Conservation (phyloP, 2,329 filamentous ascomycete species). For the Botrytis hyacinthi region DNA sequence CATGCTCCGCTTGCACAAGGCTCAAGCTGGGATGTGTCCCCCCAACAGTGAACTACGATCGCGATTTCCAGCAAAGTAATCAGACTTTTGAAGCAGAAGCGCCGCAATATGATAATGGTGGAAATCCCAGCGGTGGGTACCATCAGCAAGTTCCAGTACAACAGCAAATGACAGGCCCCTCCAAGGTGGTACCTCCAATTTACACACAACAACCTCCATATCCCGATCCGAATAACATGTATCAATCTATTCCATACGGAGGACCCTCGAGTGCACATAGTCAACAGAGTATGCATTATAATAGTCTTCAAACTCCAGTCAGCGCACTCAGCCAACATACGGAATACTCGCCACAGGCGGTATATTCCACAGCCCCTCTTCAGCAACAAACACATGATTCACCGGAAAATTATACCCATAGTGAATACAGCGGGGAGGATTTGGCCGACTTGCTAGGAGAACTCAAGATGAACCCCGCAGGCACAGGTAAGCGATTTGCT, state of each 20-base stretch:
- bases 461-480: constrained; percentile 81
- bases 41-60: constrained; percentile 49
- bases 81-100: constrained; percentile 51
- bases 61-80: constrained; percentile 33
- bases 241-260: constrained; percentile 41
- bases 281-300: constrained; percentile 53
- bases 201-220: constrained; percentile 54
- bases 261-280: constrained; percentile 44
- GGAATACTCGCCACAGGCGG: constrained; percentile 48
- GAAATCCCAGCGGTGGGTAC: constrained; percentile 47
- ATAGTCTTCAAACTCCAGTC: constrained; percentile 49
- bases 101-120: constrained; percentile 45
- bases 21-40: constrained; percentile 92
- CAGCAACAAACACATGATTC: constrained; percentile 39
- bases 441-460: constrained; percentile 80
- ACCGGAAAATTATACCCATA: constrained; percentile 55
- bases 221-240: constrained; percentile 42
- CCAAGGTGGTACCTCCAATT: constrained; percentile 42
- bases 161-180: constrained; percentile 43
- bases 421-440: constrained; percentile 62
- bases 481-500: constrained; percentile 64
- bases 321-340: constrained; percentile 52
- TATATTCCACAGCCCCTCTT: constrained; percentile 55
- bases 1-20: constrained; percentile 88
- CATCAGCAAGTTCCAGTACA: constrained; percentile 56